A percentile compares a stretch with the other conserved stretches of the same genome.
These are phyloP conservation scores for Tritrichomonas musculus DNA, from an alignment of 208 protist genomes.

Conservation along the genomic window DNA sequence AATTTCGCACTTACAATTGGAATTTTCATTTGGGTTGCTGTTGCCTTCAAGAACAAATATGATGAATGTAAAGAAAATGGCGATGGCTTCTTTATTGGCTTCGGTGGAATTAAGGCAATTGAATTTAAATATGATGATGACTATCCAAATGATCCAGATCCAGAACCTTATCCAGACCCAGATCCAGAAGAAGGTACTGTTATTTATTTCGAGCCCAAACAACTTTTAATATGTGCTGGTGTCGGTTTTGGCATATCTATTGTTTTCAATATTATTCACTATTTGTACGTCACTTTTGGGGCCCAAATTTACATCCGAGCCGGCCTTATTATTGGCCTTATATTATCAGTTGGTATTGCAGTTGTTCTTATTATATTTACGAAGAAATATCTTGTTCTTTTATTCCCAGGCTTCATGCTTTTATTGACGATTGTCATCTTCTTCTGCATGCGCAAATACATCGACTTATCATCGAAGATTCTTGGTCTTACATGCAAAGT, in stretches of 20 bases:
- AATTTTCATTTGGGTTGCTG: too few species aligned
- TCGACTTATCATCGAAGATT: not conserved
- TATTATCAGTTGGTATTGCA: not conserved
- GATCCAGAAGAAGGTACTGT: not conserved
- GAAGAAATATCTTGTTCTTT: not conserved
- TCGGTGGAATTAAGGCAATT: too few species aligned
- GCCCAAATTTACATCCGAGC: not conserved
- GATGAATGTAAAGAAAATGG: too few species aligned
- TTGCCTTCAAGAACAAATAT: too few species aligned
- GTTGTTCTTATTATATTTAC: not conserved
- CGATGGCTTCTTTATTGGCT: too few species aligned
- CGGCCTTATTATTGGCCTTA: not conserved
- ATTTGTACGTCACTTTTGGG: not conserved
- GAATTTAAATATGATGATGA: too few species aligned
- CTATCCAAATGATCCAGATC: too few species aligned
- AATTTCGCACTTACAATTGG: too few species aligned
- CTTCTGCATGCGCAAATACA: not conserved
- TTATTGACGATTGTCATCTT: not conserved
- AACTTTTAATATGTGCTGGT: not conserved
- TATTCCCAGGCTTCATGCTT: not conserved
- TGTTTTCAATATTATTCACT: constrained; percentile 6
- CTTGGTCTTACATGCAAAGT: not conserved
- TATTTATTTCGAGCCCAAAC: too few species aligned
- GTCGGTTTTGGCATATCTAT: not conserved
- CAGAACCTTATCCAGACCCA: not conserved